Evolutionary conservation across 1,284 basidiomycete genomes (phyloP).

Genomic region (Pisolithus thermaeus): DNA sequence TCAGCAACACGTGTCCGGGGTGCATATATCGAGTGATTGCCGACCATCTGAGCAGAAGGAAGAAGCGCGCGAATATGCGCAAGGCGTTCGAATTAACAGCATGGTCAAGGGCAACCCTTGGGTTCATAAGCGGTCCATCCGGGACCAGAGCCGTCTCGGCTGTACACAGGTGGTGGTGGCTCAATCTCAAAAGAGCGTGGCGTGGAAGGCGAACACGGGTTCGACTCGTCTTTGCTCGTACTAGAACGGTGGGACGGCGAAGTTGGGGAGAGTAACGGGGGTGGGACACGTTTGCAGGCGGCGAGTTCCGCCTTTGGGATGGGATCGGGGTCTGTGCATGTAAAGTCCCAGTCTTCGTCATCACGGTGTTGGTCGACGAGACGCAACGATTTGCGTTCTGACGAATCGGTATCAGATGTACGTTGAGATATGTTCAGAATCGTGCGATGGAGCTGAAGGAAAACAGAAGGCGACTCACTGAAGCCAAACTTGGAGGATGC

Average conservation of each 20-base stretch:
- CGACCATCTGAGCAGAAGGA: too few species aligned
- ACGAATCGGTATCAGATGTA: neutral
- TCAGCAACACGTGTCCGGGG: too few species aligned
- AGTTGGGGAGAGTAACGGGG: constrained; percentile 7
- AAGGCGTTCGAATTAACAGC: too few species aligned
- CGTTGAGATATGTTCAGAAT: too few species aligned
- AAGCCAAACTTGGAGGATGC: constrained; percentile 26
- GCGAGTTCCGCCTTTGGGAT: constrained; percentile 6
- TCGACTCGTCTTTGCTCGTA: constrained; percentile 18
- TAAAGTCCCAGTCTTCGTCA: constrained; percentile 27
- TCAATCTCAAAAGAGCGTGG: constrained; percentile 14
- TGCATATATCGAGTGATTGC: too few species aligned
- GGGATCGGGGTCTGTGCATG: constrained; percentile 22
- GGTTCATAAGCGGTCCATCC: constrained; percentile 2
- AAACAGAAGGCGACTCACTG: constrained; percentile 11
- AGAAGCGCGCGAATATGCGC: too few species aligned
- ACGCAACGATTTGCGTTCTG: constrained; percentile 23
- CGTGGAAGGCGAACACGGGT: constrained; percentile 14
- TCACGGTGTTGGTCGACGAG: constrained; percentile 13
- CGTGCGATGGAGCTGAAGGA: neutral
- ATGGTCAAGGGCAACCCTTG: constrained; percentile 1
- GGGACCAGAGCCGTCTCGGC: constrained; percentile 8
- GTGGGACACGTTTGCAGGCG: constrained; percentile 12
- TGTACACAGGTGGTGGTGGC: constrained; percentile 24
- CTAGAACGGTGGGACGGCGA: constrained; percentile 2